Base-by-base conservation (phyloP, 139 green algal species). In the Chlorella sp. region DNA sequence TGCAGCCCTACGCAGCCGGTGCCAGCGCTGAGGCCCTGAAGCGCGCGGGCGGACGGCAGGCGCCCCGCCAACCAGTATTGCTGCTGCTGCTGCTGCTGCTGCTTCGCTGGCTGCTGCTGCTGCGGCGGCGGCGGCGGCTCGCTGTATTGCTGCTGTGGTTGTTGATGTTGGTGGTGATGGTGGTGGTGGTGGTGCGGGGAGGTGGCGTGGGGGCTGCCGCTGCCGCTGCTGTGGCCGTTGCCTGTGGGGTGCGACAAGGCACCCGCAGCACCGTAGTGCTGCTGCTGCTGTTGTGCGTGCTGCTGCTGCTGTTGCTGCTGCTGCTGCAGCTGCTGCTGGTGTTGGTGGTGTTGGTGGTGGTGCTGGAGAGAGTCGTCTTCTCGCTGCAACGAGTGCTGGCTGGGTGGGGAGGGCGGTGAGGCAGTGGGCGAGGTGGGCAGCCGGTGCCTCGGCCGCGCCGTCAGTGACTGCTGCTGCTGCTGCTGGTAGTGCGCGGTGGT, bases 1-100 rank as follows among this genome's bases (percentile, higher is more conserved):
- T 72, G 14, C 62, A 96, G 76, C 10, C 91, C 91, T 5, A 87
- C 79, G 62, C 75, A 80, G 49, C 81, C 86, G 26, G 49, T 60
- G 33, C 71, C 72, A 1, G 71, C 22, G 20, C 30, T 49, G 64
- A 74, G 35, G 60, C 66, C 50, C 35, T 50, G 62, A 27, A 80
- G 61, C n/a, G 23, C 51, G 63, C 32, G 68, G 36, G 24, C 69
- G 72, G 42, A 31, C 22, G 27, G 34, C 51, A 23, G 27, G 62
- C 24, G 29, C 24, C 1, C 29, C 22, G 17, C 42, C 68, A 69
- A 42, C 31, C 74, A 29, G 6, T 42, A 42, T 26, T 30, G 23
- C 31, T 66, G 35, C 59, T 63, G 55, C 33, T 51, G 5, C 2
- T 50, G 73, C 22, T 74, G 74, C 67, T 74, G 36, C 42, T 61